Evolutionary conservation across 2,329 filamentous ascomycete genomes (phyloP).

Genomic region (Onygena corvina): DNA sequence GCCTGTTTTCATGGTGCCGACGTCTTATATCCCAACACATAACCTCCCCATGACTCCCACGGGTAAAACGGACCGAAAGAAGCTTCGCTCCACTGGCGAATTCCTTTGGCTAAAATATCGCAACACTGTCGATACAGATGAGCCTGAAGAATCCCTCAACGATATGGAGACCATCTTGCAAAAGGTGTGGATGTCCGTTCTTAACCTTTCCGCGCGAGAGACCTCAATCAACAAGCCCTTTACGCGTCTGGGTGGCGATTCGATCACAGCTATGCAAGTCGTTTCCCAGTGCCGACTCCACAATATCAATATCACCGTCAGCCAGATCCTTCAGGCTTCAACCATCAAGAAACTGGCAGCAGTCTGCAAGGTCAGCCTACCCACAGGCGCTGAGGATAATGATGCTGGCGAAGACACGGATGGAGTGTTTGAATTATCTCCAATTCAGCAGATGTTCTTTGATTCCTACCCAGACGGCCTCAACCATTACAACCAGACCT

Average conservation of each 20-base stretch:
- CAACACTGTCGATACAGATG: background rate
- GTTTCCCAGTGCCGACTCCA: constrained; percentile 6
- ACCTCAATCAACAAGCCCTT: constrained; percentile 8
- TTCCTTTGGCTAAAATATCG: constrained; percentile 2
- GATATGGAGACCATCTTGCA: constrained; percentile 8
- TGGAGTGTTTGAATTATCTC: constrained; percentile 25
- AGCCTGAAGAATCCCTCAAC: background rate
- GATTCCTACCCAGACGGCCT: constrained; percentile 15
- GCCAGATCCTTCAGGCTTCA: background rate
- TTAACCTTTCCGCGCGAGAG: constrained; percentile 8
- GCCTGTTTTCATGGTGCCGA: constrained; percentile 9
- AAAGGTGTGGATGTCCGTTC: constrained; percentile 10
- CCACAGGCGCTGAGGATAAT: constrained; percentile 9
- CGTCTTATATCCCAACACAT: constrained; percentile 3
- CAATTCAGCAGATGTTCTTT: constrained; percentile 30
- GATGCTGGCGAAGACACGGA: constrained; percentile 14
- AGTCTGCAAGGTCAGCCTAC: background rate
- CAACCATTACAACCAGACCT: constrained; percentile 9
- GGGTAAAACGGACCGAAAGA: constrained; percentile 3
- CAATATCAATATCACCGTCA: background rate
- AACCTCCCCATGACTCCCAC: constrained; percentile 3
- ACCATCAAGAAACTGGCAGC: constrained; percentile 1
- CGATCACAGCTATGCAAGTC: constrained; percentile 10
- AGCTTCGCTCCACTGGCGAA: background rate
- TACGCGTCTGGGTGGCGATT: constrained; percentile 9